These are phyloP conservation scores for Ascochyta pisi DNA, from an alignment of 2,329 filamentous ascomycete species.

Conservation along the genomic window DNA sequence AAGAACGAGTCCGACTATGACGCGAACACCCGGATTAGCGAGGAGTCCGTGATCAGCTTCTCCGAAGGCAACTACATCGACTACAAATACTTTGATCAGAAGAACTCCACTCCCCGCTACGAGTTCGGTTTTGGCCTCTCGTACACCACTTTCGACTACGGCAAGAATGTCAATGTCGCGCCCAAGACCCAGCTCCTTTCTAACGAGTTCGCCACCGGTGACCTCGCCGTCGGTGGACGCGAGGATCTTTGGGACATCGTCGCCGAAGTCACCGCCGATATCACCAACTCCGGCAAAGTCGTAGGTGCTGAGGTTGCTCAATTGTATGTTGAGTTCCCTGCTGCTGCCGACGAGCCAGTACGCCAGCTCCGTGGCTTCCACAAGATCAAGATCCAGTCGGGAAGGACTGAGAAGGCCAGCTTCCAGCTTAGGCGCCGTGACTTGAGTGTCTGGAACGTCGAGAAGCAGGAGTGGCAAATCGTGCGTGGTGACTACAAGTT, in stretches of 20 bases:
- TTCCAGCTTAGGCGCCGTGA: constrained; percentile 48
- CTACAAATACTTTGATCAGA: constrained; percentile 73
- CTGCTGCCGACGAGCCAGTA: constrained; percentile 37
- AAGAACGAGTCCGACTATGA: constrained; percentile 71
- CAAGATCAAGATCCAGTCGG: constrained; percentile 43
- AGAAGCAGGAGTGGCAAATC: constrained; percentile 43
- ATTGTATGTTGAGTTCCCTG: constrained; percentile 47
- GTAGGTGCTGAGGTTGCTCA: constrained; percentile 49
- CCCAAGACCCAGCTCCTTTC: constrained; percentile 6
- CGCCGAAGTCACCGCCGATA: constrained; percentile 43
- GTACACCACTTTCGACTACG: constrained; percentile 77
- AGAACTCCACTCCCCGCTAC: constrained; percentile 69
- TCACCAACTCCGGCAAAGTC: constrained; percentile 46
- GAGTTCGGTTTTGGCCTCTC: constrained; percentile 77
- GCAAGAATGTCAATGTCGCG: constrained; percentile 2
- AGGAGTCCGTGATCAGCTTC: constrained; percentile 62
- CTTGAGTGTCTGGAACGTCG: constrained; percentile 48
- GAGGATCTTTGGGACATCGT: constrained; percentile 46
- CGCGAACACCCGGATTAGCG: constrained; percentile 58
- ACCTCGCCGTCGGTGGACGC: constrained; percentile 36
- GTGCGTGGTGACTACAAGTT: constrained; percentile 44
- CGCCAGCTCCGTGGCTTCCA: constrained; percentile 48
- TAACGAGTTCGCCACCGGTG: constrained; percentile 56
- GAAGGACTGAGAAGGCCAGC: constrained; percentile 38
- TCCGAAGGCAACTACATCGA: constrained; percentile 80